phyloP scores from a whole-genome alignment of 768 basidiomycete genomes.

The Boletus pseudopeckii region DNA sequence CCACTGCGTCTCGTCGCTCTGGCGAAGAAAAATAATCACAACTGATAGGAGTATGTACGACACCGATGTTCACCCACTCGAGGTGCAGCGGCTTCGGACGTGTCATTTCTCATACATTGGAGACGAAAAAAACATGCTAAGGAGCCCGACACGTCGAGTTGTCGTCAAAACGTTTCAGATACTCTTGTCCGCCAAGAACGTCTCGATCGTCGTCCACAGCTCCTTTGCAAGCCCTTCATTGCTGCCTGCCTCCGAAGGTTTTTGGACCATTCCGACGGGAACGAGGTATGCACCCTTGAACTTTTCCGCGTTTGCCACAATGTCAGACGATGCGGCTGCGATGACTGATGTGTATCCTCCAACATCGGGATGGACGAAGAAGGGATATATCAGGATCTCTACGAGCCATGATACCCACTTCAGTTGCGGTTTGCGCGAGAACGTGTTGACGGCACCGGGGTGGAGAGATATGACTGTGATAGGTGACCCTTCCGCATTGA shows the following conservation, averaged over 20 bases:
- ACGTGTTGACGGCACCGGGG: slow-evolving; percentile 34
- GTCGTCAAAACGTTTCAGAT: slow-evolving; percentile 9
- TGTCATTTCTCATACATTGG: not conserved
- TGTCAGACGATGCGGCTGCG: slow-evolving; percentile 29
- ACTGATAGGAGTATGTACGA: not conserved
- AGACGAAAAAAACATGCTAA: not conserved
- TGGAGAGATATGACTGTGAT: slow-evolving; percentile 30
- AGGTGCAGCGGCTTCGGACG: not conserved
- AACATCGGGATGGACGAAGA: slow-evolving; percentile 15
- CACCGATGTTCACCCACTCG: not conserved
- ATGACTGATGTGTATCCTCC: slow-evolving; percentile 29
- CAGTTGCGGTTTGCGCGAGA: slow-evolving; percentile 22
- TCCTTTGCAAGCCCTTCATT: slow-evolving; percentile 28
- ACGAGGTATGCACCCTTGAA: slow-evolving; percentile 33
- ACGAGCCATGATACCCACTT: slow-evolving; percentile 19
- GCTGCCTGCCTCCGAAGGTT: slow-evolving; percentile 8
- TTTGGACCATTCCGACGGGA: slow-evolving; percentile 19
- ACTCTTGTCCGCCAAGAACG: slow-evolving; percentile 20
- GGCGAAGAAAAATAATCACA: not conserved
- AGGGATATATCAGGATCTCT: slow-evolving; percentile 15
- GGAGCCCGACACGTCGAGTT: not conserved
- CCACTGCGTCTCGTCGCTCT: too few relatives aligned
- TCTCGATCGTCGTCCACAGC: slow-evolving; percentile 28
- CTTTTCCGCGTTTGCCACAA: slow-evolving; percentile 18
- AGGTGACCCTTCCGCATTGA: slow-evolving; percentile 28